Conservation (phyloP, 306 rosid species). For the Malus fusca region DNA sequence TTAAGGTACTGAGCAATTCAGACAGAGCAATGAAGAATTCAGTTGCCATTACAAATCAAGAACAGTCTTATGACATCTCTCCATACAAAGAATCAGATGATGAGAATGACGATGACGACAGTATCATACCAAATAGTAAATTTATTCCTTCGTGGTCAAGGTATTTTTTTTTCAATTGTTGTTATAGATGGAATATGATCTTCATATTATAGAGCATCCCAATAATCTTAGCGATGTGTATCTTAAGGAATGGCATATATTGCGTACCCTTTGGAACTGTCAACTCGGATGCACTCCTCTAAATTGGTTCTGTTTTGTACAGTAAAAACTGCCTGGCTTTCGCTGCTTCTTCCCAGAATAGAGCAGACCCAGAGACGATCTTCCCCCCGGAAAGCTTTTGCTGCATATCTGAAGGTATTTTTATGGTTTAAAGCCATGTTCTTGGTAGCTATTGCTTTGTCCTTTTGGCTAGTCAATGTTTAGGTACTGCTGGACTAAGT, state of each 20-base stretch:
- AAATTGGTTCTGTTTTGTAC: slow-evolving; percentile 34
- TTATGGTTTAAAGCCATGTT: not conserved
- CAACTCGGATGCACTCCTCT: slow-evolving; percentile 5
- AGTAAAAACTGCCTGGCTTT: slow-evolving; percentile 52
- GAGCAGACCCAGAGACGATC: slow-evolving; percentile 38
- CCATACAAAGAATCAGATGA: slow-evolving; percentile 90
- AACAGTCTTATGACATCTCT: slow-evolving; percentile 76
- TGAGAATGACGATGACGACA: slow-evolving; percentile 58
- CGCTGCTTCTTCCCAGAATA: slow-evolving; percentile 46
- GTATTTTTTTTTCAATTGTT: slow-evolving; percentile 30
- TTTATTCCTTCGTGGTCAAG: slow-evolving; percentile 87
- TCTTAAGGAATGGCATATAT: not conserved
- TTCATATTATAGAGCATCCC: not conserved
- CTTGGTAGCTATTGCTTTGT: not conserved
- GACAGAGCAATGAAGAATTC: slow-evolving; percentile 25
- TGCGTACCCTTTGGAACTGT: slow-evolving; percentile 3
- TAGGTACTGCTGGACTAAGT: not conserved
- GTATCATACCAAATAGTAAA: slow-evolving; percentile 38
- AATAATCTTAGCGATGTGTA: not conserved
- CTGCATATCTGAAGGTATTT: slow-evolving; percentile 61
- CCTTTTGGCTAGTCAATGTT: not conserved
- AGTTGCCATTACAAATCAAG: slow-evolving; percentile 26
- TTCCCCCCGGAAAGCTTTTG: slow-evolving; percentile 62
- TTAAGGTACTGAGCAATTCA: slow-evolving; percentile 33
- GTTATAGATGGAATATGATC: not conserved